These are phyloP conservation scores for Volvariella surrecta DNA, from an alignment of 1,284 basidiomycete species.

Conservation along the genomic window DNA sequence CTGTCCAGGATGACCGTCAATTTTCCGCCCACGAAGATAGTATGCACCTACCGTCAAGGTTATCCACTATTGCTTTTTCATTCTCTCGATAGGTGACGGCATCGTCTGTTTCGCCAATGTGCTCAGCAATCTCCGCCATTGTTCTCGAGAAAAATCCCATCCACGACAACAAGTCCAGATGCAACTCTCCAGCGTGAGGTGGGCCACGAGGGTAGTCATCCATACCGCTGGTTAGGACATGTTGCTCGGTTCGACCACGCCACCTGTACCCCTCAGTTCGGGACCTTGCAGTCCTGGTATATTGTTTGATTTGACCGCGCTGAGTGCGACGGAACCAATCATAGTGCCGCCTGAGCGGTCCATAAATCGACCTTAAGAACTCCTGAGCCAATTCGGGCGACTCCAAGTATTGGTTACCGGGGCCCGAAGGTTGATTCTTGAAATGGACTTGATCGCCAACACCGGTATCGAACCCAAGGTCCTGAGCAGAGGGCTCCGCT, in stretches of 20 bases:
- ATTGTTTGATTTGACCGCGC: conserved; percentile 87
- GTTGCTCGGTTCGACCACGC: conserved; percentile 82
- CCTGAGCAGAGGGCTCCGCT: conserved; percentile 40
- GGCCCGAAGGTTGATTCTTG: conserved; percentile 16
- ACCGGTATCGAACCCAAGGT: conserved; percentile 57
- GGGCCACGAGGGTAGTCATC: conserved; percentile 91
- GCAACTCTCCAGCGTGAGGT: conserved; percentile 86
- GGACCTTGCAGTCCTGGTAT: conserved; percentile 74
- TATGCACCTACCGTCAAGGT: conserved; percentile 66
- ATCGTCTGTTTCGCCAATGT: conserved; percentile 79
- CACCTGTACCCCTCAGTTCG: conserved; percentile 87
- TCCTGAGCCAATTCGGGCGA: conserved; percentile 51
- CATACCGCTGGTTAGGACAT: conserved; percentile 90
- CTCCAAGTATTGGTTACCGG: conserved; percentile 42
- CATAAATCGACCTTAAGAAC: conserved; percentile 77
- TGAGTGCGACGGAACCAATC: conserved; percentile 94
- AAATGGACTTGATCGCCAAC: conserved; percentile 37
- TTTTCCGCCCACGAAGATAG: neutral
- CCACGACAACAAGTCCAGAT: conserved; percentile 90
- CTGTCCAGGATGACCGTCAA: conserved; percentile 28
- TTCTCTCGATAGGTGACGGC: conserved; percentile 66
- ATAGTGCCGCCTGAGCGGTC: conserved; percentile 82
- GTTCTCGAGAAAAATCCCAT: conserved; percentile 90
- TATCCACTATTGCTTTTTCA: conserved; percentile 73
- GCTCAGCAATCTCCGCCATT: conserved; percentile 80